Base-by-base conservation (phyloP, 257 asterid species). In the Penstemon barbatus region DNA sequence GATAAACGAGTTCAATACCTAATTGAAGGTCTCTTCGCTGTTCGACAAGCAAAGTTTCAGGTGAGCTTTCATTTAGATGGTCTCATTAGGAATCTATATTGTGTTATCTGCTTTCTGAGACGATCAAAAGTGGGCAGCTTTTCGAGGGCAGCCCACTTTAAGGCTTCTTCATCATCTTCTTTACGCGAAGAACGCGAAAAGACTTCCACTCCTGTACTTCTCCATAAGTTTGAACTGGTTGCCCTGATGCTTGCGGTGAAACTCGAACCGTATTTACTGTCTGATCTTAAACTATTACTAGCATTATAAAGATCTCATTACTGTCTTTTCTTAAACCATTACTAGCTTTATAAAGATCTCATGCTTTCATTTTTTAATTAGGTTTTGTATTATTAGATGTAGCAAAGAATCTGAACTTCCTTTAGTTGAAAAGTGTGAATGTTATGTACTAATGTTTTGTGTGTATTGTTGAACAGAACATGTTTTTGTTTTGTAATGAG, bases 91-190 rank as follows among this genome's bases (percentile, higher is more conserved):
- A n/a, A n/a, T n/a, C n/a, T n/a, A n/a, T n/a, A n/a, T n/a, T n/a
- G n/a, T n/a, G n/a, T n/a, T n/a, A n/a, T n/a, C n/a, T n/a, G n/a
- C n/a, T 82, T 85, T 57, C 88, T 71, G 40, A 89, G 82, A 7
- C 96, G 86, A 63, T 78, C 89, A 4, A 79, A 85, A 1, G 96
- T 89, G 0, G 96, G 95, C 36, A 89, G 67, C 33, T 82, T 83
- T 64, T 89, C 96, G 10, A 89, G 79, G 1, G 95, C 92, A 0
- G 96, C 96, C 96, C 96, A 89, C 69, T 81, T 83, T 18, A 89
- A 66, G 33, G 92, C 94, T 36, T 85, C 96, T 36, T 89, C 95
- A n/a, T 87, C 95, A 6, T 89, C 92, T 53, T 87, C 92, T 0
- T 85, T 89, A 0, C 87, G 78, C 1, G 85, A 54, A 1, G 95